phyloP scores from a whole-genome alignment of 2,329 filamentous ascomycete species.

The Alternaria hordeiaustralica region DNA sequence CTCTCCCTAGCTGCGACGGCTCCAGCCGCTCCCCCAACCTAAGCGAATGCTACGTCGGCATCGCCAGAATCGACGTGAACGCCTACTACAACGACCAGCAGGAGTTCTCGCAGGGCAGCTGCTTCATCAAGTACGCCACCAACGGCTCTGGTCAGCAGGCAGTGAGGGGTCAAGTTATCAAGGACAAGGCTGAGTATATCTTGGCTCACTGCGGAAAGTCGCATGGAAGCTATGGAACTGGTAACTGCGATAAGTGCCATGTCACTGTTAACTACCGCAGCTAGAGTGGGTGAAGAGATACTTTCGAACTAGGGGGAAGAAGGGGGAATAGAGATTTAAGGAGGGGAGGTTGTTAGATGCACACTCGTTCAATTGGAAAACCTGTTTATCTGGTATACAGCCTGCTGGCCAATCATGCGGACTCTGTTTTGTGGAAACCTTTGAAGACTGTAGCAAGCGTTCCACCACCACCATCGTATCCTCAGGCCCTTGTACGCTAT shows the following conservation, averaged over 20 bases:
- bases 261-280: not conserved
- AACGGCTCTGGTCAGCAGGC: not conserved
- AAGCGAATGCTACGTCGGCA: not conserved
- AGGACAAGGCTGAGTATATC: not conserved
- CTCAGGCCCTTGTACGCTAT: too few species aligned
- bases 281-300: not conserved
- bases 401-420: too few species aligned
- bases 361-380: not conserved
- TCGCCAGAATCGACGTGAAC: not conserved
- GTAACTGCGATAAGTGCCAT: not conserved
- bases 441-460: too few species aligned
- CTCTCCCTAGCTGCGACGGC: not conserved
- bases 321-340: fast-evolving
- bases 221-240: not conserved
- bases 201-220: not conserved
- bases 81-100: not conserved
- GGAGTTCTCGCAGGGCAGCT: not conserved
- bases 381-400: too few species aligned
- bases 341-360: not conserved
- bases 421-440: too few species aligned
- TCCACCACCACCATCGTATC: too few species aligned
- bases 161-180: not conserved
- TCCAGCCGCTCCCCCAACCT: not conserved
- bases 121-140: not conserved
- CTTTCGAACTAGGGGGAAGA: not conserved